Evolutionary conservation across 176 grass and related monocot species (phyloP).

Genomic region (Coix lacrymajobi): DNA sequence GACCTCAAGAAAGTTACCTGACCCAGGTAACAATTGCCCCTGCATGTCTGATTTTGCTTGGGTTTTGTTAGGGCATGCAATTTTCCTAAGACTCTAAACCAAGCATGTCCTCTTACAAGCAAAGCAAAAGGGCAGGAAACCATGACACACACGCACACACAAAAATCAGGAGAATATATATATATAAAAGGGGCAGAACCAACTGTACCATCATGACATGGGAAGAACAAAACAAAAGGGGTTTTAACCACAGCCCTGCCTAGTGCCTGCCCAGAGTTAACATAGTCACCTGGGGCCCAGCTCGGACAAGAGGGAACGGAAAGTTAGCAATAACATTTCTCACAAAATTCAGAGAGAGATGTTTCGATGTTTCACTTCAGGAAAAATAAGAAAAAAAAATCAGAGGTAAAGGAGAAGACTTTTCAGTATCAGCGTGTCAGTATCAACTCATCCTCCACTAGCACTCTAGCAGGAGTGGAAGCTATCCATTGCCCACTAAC

Average conservation of each 20-base stretch:
- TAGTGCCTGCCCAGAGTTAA: neutral
- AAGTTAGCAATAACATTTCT: neutral
- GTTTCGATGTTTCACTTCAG: neutral
- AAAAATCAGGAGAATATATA: neutral
- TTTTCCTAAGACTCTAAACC: no score
- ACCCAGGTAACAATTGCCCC: no score
- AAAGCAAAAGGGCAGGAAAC: neutral
- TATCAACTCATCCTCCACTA: conserved; percentile 45
- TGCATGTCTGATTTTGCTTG: no score
- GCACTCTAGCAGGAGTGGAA: conserved; percentile 38
- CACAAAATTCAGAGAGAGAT: neutral
- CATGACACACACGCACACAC: no score
- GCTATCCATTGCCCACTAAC: conserved; percentile 43
- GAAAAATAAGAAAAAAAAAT: neutral
- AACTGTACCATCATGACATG: neutral
- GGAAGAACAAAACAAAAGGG: neutral
- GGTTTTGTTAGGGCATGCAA: no score
- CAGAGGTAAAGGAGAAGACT: neutral
- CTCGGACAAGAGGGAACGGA: neutral
- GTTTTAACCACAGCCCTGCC: neutral
- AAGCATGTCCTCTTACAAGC: no score
- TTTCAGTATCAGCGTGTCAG: conserved; percentile 15
- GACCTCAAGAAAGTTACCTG: neutral
- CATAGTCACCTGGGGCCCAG: neutral
- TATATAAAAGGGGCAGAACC: neutral